These are phyloP conservation scores for Stemphylium beticola DNA, from an alignment of 2,329 filamentous ascomycete genomes.

Conservation along the genomic window DNA sequence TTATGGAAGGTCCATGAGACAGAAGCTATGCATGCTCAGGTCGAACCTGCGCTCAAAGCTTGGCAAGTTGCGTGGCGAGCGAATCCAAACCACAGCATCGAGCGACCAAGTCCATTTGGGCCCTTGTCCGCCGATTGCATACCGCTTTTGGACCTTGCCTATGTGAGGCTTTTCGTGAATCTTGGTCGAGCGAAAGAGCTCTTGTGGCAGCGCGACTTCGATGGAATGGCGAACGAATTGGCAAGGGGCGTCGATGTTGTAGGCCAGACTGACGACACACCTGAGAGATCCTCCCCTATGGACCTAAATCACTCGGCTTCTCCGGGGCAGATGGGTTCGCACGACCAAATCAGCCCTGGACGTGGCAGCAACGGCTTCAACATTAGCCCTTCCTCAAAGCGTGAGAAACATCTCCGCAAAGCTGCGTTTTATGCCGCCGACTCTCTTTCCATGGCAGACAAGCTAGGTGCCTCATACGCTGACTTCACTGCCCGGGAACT, in stretches of 20 bases:
- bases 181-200: slow-evolving; percentile 90
- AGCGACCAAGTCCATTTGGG: slow-evolving; percentile 84
- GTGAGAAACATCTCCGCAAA: slow-evolving; percentile 87
- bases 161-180: slow-evolving; percentile 90
- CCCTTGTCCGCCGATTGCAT: slow-evolving; percentile 90
- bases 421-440: slow-evolving; percentile 96
- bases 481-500: slow-evolving; percentile 84
- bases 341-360: slow-evolving; percentile 43
- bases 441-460: slow-evolving; percentile 86
- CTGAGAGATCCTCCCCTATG: slow-evolving; percentile 49
- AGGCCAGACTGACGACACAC: slow-evolving; percentile 72
- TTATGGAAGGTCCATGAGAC: slow-evolving; percentile 92
- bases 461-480: slow-evolving; percentile 81
- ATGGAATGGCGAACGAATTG: slow-evolving; percentile 87
- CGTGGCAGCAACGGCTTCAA: slow-evolving; percentile 38
- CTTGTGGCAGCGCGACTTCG: slow-evolving; percentile 93
- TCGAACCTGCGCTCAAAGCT: slow-evolving; percentile 89
- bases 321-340: slow-evolving; percentile 26
- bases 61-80: slow-evolving; percentile 94
- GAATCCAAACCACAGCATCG: slow-evolving; percentile 82
- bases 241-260: slow-evolving; percentile 77
- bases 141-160: slow-evolving; percentile 87
- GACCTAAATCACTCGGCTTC: slow-evolving; percentile 37
- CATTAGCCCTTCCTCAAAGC: slow-evolving; percentile 65
- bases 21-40: slow-evolving; percentile 93